A percentile compares a stretch with the other conserved stretches of the same genome.
phyloP scores from a whole-genome alignment of 75 land plant species.

The Cunninghamia lanceolata region DNA sequence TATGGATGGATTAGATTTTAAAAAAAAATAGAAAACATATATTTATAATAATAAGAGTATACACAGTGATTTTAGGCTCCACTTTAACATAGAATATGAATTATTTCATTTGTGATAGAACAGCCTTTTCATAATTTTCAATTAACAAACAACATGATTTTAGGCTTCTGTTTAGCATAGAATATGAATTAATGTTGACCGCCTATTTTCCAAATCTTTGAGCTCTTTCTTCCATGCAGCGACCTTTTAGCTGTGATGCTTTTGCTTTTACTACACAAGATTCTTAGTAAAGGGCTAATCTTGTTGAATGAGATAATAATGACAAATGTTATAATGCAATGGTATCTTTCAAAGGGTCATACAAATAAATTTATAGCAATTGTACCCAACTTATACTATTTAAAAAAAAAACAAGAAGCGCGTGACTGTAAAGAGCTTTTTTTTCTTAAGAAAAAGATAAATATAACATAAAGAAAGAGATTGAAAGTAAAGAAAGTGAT shows the following conservation, averaged over 20 bases:
- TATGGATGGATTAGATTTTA: too few relatives aligned
- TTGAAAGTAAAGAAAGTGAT: background rate
- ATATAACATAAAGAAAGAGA: background rate
- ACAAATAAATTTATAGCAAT: background rate
- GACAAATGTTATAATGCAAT: background rate
- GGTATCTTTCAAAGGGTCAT: background rate
- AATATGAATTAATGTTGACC: background rate
- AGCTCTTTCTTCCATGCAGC: conserved; percentile 1
- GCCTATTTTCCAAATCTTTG: background rate
- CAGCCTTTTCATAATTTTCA: background rate
- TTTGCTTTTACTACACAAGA: background rate
- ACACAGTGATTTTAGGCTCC: too few relatives aligned
- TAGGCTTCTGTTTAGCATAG: background rate
- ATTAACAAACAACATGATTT: background rate
- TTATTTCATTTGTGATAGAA: background rate
- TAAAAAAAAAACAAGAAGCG: background rate
- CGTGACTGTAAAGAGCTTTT: background rate
- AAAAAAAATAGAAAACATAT: too few relatives aligned
- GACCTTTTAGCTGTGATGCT: background rate
- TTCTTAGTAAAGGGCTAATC: background rate
- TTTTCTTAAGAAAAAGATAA: background rate
- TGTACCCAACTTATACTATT: background rate
- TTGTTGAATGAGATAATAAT: background rate
- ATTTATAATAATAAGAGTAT: too few relatives aligned
- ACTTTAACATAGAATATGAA: too few relatives aligned